Conservation (phyloP, 257 asterid genomes). For the Prunella vulgaris region DNA sequence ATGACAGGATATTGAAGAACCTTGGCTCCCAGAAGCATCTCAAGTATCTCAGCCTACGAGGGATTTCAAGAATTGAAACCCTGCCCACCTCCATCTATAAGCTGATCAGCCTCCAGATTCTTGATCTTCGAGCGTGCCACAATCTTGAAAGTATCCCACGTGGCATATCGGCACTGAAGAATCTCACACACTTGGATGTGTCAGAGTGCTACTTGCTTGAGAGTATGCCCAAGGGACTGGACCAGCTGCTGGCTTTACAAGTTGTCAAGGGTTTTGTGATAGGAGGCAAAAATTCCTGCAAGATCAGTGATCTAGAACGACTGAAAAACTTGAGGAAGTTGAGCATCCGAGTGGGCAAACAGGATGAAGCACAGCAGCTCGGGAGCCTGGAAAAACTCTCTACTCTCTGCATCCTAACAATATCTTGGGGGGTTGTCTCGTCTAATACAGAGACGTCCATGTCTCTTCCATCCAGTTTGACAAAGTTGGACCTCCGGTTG, state of each 20-base stretch:
- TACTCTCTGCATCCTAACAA: too few species aligned
- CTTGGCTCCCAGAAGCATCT: constrained; percentile 14
- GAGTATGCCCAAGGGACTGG: constrained; percentile 12
- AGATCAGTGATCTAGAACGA: neutral
- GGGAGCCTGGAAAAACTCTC: too few species aligned
- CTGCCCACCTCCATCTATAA: neutral
- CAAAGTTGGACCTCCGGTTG: too few species aligned
- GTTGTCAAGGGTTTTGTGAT: constrained; percentile 10
- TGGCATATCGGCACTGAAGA: neutral
- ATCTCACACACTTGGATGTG: constrained; percentile 13
- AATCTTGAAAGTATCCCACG: neutral
- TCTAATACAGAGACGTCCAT: too few species aligned
- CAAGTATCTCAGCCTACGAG: constrained; percentile 13
- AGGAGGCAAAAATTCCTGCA: neutral
- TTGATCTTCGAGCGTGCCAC: constrained; percentile 17
- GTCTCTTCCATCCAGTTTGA: too few species aligned
- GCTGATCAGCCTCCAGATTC: constrained; percentile 1
- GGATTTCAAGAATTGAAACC: constrained; percentile 10
- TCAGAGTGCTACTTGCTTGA: constrained; percentile 9
- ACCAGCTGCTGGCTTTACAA: neutral
- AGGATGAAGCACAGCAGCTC: neutral
- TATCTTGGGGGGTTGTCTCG: too few species aligned
- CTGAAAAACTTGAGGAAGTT: neutral
- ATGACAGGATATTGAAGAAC: neutral
- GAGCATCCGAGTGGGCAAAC: neutral